Conservation (phyloP, 2,329 filamentous ascomycete species). For the Fusarium robinianum region DNA sequence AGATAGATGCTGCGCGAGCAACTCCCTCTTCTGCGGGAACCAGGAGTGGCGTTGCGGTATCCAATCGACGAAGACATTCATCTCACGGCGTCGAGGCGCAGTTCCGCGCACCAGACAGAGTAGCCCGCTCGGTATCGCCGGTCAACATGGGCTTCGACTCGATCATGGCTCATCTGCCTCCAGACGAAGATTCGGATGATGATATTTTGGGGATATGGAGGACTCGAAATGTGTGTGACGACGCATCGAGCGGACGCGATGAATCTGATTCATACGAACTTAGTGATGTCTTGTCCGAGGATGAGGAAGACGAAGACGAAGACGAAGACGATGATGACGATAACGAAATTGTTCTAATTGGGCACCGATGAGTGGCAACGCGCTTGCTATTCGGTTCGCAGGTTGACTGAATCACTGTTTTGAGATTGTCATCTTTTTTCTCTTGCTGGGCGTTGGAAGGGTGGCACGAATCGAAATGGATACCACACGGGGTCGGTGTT, state of each 20-base stretch:
- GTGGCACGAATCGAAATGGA: conserved; percentile 18
- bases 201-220: conserved; percentile 64
- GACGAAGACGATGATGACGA: conserved; percentile 58
- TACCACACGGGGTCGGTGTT: conserved; percentile 15
- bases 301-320: conserved; percentile 52
- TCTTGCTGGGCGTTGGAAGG: conserved; percentile 34
- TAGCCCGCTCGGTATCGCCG: conserved; percentile 53
- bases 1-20: conserved; percentile 13
- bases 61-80: conserved; percentile 46
- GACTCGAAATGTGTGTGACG: conserved; percentile 50
- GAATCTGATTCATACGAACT: conserved; percentile 52
- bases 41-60: conserved; percentile 17
- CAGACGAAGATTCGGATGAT: conserved; percentile 54
- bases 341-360: conserved; percentile 55
- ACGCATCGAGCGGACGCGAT: conserved; percentile 54
- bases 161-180: conserved; percentile 34
- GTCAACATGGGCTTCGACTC: conserved; percentile 35
- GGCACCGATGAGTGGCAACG: conserved; percentile 52
- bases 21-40: conserved; percentile 16
- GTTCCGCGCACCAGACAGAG: conserved; percentile 45
- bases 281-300: conserved; percentile 47
- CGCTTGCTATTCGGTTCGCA: too few species aligned
- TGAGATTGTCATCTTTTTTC: conserved; percentile 12
- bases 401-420: conserved; percentile 1
- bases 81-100: conserved; percentile 44